phyloP scores from a whole-genome alignment of 2,329 filamentous ascomycete genomes.

The Hymenoscyphus repandus region DNA sequence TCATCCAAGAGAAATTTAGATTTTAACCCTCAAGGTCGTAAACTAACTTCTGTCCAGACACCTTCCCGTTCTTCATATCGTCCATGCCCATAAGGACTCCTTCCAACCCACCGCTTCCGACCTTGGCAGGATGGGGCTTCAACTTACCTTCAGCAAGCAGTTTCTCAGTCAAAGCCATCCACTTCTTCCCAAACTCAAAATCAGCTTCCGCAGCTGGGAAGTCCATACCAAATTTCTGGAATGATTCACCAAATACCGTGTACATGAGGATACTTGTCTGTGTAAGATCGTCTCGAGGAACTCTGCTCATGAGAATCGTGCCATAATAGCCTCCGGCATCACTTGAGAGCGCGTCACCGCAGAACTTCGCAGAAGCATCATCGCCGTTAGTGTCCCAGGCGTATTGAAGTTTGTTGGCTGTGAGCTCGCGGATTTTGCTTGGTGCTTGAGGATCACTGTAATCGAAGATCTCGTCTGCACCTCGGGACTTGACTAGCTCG shows the following conservation, averaged over 20 bases:
- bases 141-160: conserved; percentile 14
- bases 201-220: conserved; percentile 10
- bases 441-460: conserved; percentile 37
- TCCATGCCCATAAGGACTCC: conserved; percentile 13
- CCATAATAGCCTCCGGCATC: conserved; percentile 4
- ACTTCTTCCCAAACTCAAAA: conserved; percentile 16
- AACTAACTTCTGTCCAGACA: conserved; percentile 39
- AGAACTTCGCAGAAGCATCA: conserved; percentile 5
- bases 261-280: conserved; percentile 8
- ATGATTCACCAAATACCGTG: conserved; percentile 11
- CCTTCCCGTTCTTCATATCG: conserved; percentile 12
- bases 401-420: conserved; percentile 38
- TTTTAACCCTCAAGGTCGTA: conserved; percentile 19
- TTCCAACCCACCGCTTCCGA: conserved; percentile 15
- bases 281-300: conserved; percentile 9
- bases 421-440: conserved; percentile 39
- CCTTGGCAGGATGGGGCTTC: conserved; percentile 23
- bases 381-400: conserved; percentile 41
- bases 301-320: conserved; percentile 1
- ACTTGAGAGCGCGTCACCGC: conserved; percentile 5
- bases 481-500: conserved; percentile 34
- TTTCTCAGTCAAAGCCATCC: conserved; percentile 11
- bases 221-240: background rate
- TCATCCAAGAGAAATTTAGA: no score
- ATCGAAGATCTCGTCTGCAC: conserved; percentile 39